Evolutionary conservation across 208 protist species (phyloP).

Genomic region (Novymonas esmeraldas): DNA sequence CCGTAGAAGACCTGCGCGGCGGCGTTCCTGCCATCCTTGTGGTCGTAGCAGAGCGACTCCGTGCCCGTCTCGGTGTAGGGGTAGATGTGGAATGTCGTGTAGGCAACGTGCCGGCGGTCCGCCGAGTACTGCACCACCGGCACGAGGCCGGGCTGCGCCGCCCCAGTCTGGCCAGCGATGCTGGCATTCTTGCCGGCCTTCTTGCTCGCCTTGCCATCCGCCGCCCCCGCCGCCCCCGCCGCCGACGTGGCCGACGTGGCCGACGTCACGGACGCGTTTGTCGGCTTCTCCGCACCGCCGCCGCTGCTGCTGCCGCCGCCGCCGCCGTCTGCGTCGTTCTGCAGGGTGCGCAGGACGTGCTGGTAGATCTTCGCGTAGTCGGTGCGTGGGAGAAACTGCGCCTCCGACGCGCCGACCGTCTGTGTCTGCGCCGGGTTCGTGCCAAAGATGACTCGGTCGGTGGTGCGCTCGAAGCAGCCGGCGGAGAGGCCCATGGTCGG

Average conservation of each 20-base stretch:
- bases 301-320: background rate
- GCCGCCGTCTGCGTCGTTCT: constrained; percentile 9
- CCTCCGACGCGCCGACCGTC: constrained; percentile 82
- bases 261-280: background rate
- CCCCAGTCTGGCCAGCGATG: background rate
- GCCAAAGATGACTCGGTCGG: constrained; percentile 82
- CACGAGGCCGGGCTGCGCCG: constrained; percentile 4
- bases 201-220: background rate
- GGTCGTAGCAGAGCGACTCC: constrained; percentile 75
- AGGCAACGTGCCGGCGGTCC: constrained; percentile 76
- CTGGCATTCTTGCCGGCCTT: background rate
- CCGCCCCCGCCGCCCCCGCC: background rate
- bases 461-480: constrained; percentile 78
- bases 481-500: constrained; percentile 79
- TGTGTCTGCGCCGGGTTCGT: constrained; percentile 75
- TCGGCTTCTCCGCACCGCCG: background rate
- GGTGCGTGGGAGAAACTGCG: constrained; percentile 76
- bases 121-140: constrained; percentile 81
- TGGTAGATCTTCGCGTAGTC: constrained; percentile 83
- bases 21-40: constrained; percentile 44
- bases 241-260: background rate
- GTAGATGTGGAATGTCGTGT: constrained; percentile 83
- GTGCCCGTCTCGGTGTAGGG: constrained; percentile 79
- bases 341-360: constrained; percentile 45
- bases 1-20: constrained; percentile 75